A percentile compares a stretch with the other conserved stretches of the same genome.
These are phyloP conservation scores for Trichomonas vaginalis DNA, from an alignment of 208 protist genomes.

Conservation along the genomic window DNA sequence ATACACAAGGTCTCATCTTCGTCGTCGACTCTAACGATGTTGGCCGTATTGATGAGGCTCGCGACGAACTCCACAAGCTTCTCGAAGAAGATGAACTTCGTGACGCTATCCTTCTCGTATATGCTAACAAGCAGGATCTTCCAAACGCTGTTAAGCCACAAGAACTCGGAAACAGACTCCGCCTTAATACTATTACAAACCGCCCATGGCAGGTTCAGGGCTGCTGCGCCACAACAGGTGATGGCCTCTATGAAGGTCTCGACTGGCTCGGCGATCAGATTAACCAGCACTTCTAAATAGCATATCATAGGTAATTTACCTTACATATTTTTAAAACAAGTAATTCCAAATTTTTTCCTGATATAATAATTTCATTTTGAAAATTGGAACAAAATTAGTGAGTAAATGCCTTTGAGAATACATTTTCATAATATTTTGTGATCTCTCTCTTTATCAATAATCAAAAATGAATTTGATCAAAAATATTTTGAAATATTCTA, in stretches of 20 bases:
- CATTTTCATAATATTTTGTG: no score
- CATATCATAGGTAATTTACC: no score
- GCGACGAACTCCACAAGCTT: conserved; percentile 60
- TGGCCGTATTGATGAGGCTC: conserved; percentile 54
- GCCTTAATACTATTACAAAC: conserved; percentile 65
- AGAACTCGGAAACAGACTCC: conserved; percentile 82
- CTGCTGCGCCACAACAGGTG: conserved; percentile 72
- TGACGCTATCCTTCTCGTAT: conserved; percentile 78
- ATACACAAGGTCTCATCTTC: conserved; percentile 82
- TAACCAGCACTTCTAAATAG: neutral
- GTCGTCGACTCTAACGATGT: conserved; percentile 84
- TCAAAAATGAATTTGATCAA: no score
- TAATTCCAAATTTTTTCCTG: no score
- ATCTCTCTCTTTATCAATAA: no score
- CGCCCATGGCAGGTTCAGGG: conserved; percentile 79
- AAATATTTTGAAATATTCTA: no score
- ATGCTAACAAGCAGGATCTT: conserved; percentile 98
- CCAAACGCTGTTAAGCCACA: conserved; percentile 81
- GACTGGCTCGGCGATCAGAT: conserved; percentile 65
- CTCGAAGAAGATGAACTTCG: conserved; percentile 80
- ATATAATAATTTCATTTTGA: no score
- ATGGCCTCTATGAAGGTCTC: conserved; percentile 83
- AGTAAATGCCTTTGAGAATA: no score
- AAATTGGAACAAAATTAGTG: no score
- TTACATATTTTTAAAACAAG: no score